Base-by-base conservation (phyloP, 2,329 filamentous ascomycete species). In the Sporothrix inflata region DNA sequence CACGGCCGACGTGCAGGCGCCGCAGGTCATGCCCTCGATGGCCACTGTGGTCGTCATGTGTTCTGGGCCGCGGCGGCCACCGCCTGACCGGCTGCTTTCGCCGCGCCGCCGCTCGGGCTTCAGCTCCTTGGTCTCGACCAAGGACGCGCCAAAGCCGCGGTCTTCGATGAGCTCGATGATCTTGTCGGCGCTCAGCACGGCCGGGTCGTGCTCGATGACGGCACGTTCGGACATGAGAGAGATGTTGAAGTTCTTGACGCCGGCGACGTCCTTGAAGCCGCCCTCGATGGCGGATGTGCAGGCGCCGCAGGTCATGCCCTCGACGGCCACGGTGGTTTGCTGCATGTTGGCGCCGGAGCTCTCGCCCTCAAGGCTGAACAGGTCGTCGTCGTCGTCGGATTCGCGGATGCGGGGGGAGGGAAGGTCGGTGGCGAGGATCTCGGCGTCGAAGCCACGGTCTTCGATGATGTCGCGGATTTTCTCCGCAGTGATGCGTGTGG, bases 21-120 rank as follows among this genome's bases (percentile, higher is more conserved):
- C 95, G 79, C 96, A 98, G 1, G 96, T 99, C 96, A 99, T 99
- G 68, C 96, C 96, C 76, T 96, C 93, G 71, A 99, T 93, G 4
- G 92, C 90, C 21, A 99, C 87, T 0, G 94, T 98, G 0, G 94
- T 98, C 0, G 89, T 93, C 72, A 91, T 85, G 4, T 88, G 78
- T 68, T 83, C 82, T 74, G 84, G 81, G 3, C 21, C 34, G 27
- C 16, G 72, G 79, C 79, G 49, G 30, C 21, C 1, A 88, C 92
- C 1, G 88, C 92, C 73, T 90, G 85, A 4, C 87, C 77, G 72
- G 82, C 82, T 75, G 83, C 81, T 72, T 79, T 79, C 8, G 79
- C 73, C 70, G 81, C 83, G 55, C 30, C 21, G 24, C 21, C 55
- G 47, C 47, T 79, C 81, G 68, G 81, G 76, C 57, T 79, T 77